Evolutionary conservation across 768 basidiomycete species (phyloP).

Genomic region (Xerocomus brunneocitrinus): DNA sequence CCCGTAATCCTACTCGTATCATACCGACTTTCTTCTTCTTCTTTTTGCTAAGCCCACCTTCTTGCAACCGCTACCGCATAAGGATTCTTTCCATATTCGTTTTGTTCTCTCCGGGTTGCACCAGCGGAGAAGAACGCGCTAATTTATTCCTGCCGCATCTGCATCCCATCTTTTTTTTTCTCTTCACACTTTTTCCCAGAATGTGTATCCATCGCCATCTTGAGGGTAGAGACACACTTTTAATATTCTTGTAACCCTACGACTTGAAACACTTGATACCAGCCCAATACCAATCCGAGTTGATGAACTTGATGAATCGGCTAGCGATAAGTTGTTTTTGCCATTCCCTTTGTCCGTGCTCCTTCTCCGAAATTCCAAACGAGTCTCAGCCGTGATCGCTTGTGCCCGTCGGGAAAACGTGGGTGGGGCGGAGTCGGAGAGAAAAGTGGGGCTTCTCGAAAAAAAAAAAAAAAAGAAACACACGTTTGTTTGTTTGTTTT

Average conservation of each 20-base stretch:
- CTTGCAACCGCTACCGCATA: conserved; percentile 25
- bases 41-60: conserved; percentile 24
- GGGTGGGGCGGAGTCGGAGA: conserved; percentile 10
- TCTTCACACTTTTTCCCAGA: conserved; percentile 2
- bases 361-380: not conserved
- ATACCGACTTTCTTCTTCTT: conserved; percentile 21
- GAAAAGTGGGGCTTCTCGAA: conserved; percentile 2
- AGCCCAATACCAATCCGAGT: conserved; percentile 7
- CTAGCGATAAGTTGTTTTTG: not conserved
- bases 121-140: conserved; percentile 19
- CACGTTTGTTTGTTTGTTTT: not conserved
- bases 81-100: conserved; percentile 14
- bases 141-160: conserved; percentile 22
- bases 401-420: conserved; percentile 4
- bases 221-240: not conserved
- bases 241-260: conserved; percentile 18
- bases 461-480: not conserved
- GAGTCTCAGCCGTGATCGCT: not conserved
- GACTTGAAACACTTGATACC: conserved; percentile 21
- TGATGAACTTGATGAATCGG: not conserved
- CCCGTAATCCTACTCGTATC: conserved; percentile 33
- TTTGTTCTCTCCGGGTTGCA: conserved; percentile 19
- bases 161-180: conserved; percentile 14
- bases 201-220: not conserved
- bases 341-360: too few species aligned